These are phyloP conservation scores for Oryza brachyantha DNA, from an alignment of 176 grass and related monocot genomes.

Conservation along the genomic window DNA sequence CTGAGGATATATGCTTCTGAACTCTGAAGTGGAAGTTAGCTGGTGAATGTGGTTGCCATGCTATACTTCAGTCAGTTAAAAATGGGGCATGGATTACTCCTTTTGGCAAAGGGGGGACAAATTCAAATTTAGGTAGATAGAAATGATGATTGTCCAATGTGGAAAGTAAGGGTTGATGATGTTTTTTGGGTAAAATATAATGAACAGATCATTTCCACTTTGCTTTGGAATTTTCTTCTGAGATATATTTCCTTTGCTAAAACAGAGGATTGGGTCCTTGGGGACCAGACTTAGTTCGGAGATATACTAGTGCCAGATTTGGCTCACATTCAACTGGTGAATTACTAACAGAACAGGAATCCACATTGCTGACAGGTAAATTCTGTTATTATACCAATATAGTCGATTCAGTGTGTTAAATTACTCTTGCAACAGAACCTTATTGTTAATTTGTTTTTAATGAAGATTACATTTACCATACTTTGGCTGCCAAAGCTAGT, in stretches of 20 bases:
- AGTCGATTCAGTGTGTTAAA: neutral
- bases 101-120: too few relatives aligned
- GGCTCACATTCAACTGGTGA: constrained; percentile 67
- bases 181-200: too few relatives aligned
- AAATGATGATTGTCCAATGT: too few relatives aligned
- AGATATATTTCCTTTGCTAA: constrained; percentile 14
- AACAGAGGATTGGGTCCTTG: constrained; percentile 96
- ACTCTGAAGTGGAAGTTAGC: too few relatives aligned
- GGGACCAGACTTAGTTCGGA: constrained; percentile 82
- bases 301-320: constrained; percentile 84
- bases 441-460: constrained; percentile 19
- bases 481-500: constrained; percentile 96
- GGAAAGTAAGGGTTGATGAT: too few relatives aligned
- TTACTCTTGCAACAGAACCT: constrained; percentile 11
- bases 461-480: constrained; percentile 98
- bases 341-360: constrained; percentile 69
- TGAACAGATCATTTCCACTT: neutral
- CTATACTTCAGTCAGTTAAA: too few relatives aligned
- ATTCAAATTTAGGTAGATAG: too few relatives aligned
- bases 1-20: too few relatives aligned
- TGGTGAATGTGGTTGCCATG: too few relatives aligned
- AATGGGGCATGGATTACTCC: too few relatives aligned
- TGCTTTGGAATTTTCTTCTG: constrained; percentile 18
- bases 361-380: constrained; percentile 71
- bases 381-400: neutral